Evolutionary conservation across 257 asterid species (phyloP).

Genomic region (Rubia yunnanensis): DNA sequence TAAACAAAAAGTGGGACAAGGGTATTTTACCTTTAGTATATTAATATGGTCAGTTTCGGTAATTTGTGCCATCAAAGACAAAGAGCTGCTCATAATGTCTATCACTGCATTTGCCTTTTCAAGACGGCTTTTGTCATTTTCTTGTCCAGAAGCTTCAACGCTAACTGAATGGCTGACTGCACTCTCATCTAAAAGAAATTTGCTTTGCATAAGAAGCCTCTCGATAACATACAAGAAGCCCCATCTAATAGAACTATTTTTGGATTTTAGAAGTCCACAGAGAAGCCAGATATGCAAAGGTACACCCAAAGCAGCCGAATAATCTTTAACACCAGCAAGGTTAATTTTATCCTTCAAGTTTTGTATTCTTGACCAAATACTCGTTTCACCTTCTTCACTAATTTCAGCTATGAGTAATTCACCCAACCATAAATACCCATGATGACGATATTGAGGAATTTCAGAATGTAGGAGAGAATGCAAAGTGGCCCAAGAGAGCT

Average conservation of each 20-base stretch:
- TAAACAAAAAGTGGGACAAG: neutral
- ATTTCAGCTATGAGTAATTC: constrained; percentile 87
- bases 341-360: constrained; percentile 65
- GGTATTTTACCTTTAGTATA: constrained; percentile 64
- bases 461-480: constrained; percentile 99
- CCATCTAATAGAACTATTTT: constrained; percentile 57
- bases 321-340: constrained; percentile 72
- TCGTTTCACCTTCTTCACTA: constrained; percentile 53
- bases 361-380: constrained; percentile 66
- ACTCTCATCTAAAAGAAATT: constrained; percentile 94
- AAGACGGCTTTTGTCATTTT: constrained; percentile 54
- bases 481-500: constrained; percentile 81
- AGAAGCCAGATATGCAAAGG: constrained; percentile 91
- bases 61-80: constrained; percentile 90
- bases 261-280: constrained; percentile 94
- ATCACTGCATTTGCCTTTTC: constrained; percentile 92
- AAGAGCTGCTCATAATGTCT: constrained; percentile 87
- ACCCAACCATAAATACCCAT: constrained; percentile 96
- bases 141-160: constrained; percentile 42
- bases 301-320: constrained; percentile 61
- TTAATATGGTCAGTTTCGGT: constrained; percentile 94
- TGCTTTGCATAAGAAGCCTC: constrained; percentile 93
- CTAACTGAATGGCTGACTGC: constrained; percentile 57
- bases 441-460: constrained; percentile 66
- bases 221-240: constrained; percentile 88